These are phyloP conservation scores for Lignosus rhinocerotis DNA, from an alignment of 1,284 basidiomycete genomes.

Conservation along the genomic window DNA sequence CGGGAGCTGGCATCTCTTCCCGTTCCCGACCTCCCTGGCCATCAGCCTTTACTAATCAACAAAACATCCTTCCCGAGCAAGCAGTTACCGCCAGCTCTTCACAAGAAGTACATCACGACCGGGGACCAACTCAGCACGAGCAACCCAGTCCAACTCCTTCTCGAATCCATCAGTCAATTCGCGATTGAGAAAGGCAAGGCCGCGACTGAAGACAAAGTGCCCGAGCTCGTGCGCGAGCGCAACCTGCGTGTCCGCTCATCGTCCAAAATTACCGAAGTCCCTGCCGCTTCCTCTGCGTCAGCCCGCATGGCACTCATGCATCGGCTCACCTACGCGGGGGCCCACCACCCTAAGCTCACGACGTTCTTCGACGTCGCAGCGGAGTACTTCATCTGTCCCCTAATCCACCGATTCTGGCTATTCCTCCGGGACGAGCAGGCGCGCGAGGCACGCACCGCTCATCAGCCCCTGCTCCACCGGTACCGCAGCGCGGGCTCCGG, in stretches of 20 bases:
- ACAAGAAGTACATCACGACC: slow-evolving; percentile 62
- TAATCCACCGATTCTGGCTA: slow-evolving; percentile 90
- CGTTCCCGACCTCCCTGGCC: slow-evolving; percentile 41
- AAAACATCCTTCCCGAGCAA: slow-evolving; percentile 74
- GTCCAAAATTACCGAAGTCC: slow-evolving; percentile 47
- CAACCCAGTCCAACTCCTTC: slow-evolving; percentile 49
- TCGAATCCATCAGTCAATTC: slow-evolving; percentile 57
- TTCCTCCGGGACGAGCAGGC: slow-evolving; percentile 81
- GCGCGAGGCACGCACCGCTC: slow-evolving; percentile 67
- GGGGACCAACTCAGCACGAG: slow-evolving; percentile 33
- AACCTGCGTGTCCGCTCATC: slow-evolving; percentile 67
- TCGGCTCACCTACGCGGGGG: slow-evolving; percentile 13
- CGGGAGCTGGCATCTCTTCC: slow-evolving; percentile 80
- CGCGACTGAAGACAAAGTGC: slow-evolving; percentile 48
- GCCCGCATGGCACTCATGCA: slow-evolving; percentile 22
- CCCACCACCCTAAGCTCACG: slow-evolving; percentile 25
- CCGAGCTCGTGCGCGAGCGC: slow-evolving; percentile 69
- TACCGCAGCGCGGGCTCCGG: slow-evolving; percentile 79
- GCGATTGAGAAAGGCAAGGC: slow-evolving; percentile 60
- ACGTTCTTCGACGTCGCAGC: slow-evolving; percentile 79
- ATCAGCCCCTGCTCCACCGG: slow-evolving; percentile 44
- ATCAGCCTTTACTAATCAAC: slow-evolving; percentile 37
- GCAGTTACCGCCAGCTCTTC: slow-evolving; percentile 68
- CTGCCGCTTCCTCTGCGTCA: slow-evolving; percentile 4
- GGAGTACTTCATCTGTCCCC: slow-evolving; percentile 83